phyloP scores from a whole-genome alignment of 2,329 filamentous ascomycete species.

The Endoconidiophora laricicola region DNA sequence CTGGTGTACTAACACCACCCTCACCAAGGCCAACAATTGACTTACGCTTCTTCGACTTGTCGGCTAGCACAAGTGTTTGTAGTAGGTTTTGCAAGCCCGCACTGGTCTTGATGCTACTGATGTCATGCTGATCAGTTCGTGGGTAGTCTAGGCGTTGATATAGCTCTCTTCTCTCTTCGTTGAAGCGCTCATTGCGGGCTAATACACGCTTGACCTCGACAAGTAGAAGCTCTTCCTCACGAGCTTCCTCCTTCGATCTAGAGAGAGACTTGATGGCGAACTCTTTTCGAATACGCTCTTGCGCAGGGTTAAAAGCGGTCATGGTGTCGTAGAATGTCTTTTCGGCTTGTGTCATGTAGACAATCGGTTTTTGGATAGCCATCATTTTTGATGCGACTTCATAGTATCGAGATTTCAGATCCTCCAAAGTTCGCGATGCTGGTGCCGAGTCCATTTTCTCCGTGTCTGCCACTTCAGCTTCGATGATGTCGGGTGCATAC shows the following conservation, averaged over 20 bases:
- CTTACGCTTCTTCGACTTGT: slow-evolving; percentile 80
- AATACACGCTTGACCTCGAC: slow-evolving; percentile 86
- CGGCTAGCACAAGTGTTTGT: slow-evolving; percentile 63
- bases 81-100: slow-evolving; percentile 64
- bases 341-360: slow-evolving; percentile 76
- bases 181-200: slow-evolving; percentile 67
- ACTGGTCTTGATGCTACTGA: slow-evolving; percentile 64
- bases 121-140: slow-evolving; percentile 48
- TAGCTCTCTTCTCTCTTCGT: slow-evolving; percentile 73
- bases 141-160: slow-evolving; percentile 79
- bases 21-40: slow-evolving; percentile 47
- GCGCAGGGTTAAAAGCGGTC: slow-evolving; percentile 65
- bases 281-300: slow-evolving; percentile 67
- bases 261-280: slow-evolving; percentile 67
- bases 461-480: slow-evolving; percentile 28
- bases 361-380: slow-evolving; percentile 59
- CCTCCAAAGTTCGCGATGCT: slow-evolving; percentile 59
- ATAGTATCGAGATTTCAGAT: slow-evolving; percentile 85
- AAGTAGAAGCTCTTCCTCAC: slow-evolving; percentile 79
- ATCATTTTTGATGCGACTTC: slow-evolving; percentile 70
- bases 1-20: slow-evolving; percentile 26
- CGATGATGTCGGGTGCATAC: slow-evolving; percentile 35
- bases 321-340: slow-evolving; percentile 72
- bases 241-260: slow-evolving; percentile 70
- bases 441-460: slow-evolving; percentile 29